Base-by-base conservation (phyloP, 768 basidiomycete genomes). In the Termitomyces bulborhizus region DNA sequence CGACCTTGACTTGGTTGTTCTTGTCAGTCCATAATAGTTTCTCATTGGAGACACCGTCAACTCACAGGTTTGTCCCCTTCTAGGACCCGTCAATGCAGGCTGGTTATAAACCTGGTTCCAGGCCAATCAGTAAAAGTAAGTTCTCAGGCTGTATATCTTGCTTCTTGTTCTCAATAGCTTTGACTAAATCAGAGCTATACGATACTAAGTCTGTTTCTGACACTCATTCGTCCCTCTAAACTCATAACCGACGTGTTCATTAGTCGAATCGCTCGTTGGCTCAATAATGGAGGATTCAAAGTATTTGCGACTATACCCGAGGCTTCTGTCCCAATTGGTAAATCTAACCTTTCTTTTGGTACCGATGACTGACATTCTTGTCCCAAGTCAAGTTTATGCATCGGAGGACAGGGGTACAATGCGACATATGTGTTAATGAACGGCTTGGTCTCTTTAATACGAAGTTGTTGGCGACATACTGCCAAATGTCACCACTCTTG, bases 381-480 rank as follows among this genome's bases (percentile, higher is more conserved):
- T 21, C n/a, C 8, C n/a, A 6, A 85, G 84, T 85, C 31, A 81
- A 78, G 60, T 79, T 80, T 57, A 61, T 46, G n/a, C 79, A 84
- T 57, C 70, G 66, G 0, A n/a, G 8, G 2, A 76, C 75, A 0
- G 63, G 65, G 15, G 56, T 82, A 21, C 53, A 72, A 0, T 76
- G 80, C 56, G 85, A 86, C 57, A 67, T 88, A 59, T 84, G 84
- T 61, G 71, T 84, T 54, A 88, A 89, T 62, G 77, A 83, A 29
- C 80, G 77, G 6, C 71, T 86, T 1, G 86, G 85, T 1, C 53
- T 76, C 3, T 56, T 70, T 36, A 84, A 81, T 57, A 81, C 84
- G 0, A 56, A 67, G 4, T 66, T 88, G 51, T 67, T 88, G 54
- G 69, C 67, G 43, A 65, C 66, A 11, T 88, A 88, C 66, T 81